These are phyloP conservation scores for Coemansia sp. DNA, from an alignment of 371 early-diverging fungal genomes.

Conservation along the genomic window DNA sequence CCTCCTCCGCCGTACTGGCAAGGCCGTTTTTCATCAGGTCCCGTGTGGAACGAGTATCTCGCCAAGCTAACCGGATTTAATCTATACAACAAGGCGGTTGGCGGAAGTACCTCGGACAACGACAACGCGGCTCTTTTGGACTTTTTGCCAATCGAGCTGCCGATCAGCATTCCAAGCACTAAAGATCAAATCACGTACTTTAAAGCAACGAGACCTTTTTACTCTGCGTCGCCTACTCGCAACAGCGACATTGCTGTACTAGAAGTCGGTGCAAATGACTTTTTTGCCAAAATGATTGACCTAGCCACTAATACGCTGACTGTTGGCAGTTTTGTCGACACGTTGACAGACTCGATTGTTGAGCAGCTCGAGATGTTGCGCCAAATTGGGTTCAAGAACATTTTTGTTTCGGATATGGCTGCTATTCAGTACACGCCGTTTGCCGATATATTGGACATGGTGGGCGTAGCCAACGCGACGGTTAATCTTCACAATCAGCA, in stretches of 20 bases:
- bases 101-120: slow-evolving; percentile 38
- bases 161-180: slow-evolving; percentile 33
- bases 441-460: slow-evolving; percentile 18
- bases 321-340: slow-evolving; percentile 25
- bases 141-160: slow-evolving; percentile 6
- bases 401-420: slow-evolving; percentile 32
- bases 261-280: slow-evolving; percentile 45
- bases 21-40: slow-evolving; percentile 53
- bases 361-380: slow-evolving; percentile 34
- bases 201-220: slow-evolving; percentile 21
- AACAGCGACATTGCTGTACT: slow-evolving; percentile 40
- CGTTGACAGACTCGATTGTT: slow-evolving; percentile 18
- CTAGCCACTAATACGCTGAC: slow-evolving; percentile 15
- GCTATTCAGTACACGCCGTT: slow-evolving; percentile 37
- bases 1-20: slow-evolving; percentile 49
- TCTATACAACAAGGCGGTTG: slow-evolving; percentile 37
- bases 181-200: slow-evolving; percentile 40
- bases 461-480: slow-evolving; percentile 15
- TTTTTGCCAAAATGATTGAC: slow-evolving; percentile 24
- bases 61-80: slow-evolving; percentile 18
- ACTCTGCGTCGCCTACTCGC: slow-evolving; percentile 8
- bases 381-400: slow-evolving; percentile 38
- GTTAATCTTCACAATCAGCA: slow-evolving; percentile 16
- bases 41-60: slow-evolving; percentile 54
- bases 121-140: slow-evolving; percentile 14